Conservation (phyloP, 495 filamentous ascomycete species). For the Stereocaulon alpinum region DNA sequence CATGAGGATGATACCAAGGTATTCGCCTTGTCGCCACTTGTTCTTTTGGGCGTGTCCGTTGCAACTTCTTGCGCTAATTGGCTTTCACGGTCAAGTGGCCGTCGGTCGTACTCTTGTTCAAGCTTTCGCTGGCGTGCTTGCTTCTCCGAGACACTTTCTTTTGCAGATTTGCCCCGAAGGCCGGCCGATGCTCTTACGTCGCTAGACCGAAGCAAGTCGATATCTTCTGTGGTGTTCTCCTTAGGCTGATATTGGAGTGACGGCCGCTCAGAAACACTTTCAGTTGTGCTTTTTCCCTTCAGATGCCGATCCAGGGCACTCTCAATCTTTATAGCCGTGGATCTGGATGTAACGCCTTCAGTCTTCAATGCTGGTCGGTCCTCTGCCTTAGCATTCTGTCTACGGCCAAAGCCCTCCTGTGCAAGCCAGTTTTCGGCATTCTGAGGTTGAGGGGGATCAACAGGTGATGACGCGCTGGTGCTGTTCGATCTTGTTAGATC, state of each 20-base stretch:
- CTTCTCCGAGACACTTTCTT: slow-evolving; percentile 25
- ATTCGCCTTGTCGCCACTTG: background rate
- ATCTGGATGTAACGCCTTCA: background rate
- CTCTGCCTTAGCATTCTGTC: background rate
- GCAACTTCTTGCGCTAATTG: slow-evolving; percentile 19
- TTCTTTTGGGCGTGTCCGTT: slow-evolving; percentile 5
- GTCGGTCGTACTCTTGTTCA: slow-evolving; percentile 25
- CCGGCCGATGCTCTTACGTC: slow-evolving; percentile 40
- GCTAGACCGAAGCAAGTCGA: slow-evolving; percentile 36
- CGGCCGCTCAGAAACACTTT: background rate
- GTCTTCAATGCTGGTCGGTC: background rate
- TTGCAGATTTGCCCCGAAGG: slow-evolving; percentile 20
- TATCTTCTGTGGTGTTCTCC: slow-evolving; percentile 29
- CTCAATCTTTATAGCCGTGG: slow-evolving; percentile 14
- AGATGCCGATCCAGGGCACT: slow-evolving; percentile 21
- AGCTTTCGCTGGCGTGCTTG: slow-evolving; percentile 24
- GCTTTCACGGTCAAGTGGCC: slow-evolving; percentile 2
- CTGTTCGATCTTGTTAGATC: background rate
- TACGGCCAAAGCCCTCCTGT: slow-evolving; percentile 21
- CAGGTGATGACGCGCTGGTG: background rate
- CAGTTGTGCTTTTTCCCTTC: slow-evolving; percentile 11
- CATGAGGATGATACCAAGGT: background rate
- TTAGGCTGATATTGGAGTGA: slow-evolving; percentile 9
- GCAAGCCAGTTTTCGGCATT: slow-evolving; percentile 15
- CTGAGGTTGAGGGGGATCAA: background rate